A percentile compares a stretch with the other conserved stretches of the same genome.
These are phyloP conservation scores for Malassezia furfur DNA, from an alignment of 1,284 basidiomycete species.

Conservation along the genomic window DNA sequence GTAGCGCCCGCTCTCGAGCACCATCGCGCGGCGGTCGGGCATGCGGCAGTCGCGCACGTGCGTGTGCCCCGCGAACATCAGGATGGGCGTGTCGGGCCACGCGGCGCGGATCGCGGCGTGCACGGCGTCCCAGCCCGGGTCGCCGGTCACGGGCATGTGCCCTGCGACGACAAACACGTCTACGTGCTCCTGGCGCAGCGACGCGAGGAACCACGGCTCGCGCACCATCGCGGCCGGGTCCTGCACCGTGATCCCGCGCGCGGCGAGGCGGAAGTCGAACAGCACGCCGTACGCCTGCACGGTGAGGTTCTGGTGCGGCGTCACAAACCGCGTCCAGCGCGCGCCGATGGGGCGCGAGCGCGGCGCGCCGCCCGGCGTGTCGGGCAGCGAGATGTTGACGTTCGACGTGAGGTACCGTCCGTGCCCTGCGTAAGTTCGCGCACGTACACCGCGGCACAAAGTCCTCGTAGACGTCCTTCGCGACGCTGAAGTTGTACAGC, in stretches of 20 bases:
- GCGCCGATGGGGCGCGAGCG: conserved; percentile 32
- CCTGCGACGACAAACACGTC: conserved; percentile 43
- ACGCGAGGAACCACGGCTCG: conserved; percentile 40
- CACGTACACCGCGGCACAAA: conserved; percentile 55
- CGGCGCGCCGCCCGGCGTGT: conserved; percentile 13
- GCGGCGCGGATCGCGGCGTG: conserved; percentile 30
- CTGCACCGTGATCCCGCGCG: conserved; percentile 29
- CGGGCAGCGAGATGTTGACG: conserved; percentile 30
- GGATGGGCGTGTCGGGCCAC: conserved; percentile 37
- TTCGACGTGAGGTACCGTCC: conserved; percentile 35
- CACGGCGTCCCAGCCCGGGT: conserved; percentile 33
- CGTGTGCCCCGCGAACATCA: conserved; percentile 42
- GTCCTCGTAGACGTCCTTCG: conserved; percentile 68
- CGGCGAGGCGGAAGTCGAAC: conserved; percentile 39
- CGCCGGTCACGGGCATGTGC: conserved; percentile 40
- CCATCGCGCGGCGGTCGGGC: conserved; percentile 35
- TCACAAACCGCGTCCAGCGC: conserved; percentile 29
- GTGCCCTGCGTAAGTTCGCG: conserved; percentile 9
- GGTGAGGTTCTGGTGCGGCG: conserved; percentile 26
- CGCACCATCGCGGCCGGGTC: conserved; percentile 35
- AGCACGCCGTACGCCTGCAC: conserved; percentile 41
- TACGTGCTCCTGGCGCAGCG: conserved; percentile 20
- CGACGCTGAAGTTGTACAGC: conserved; percentile 66
- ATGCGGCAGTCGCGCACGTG: conserved; percentile 43
- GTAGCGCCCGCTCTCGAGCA: conserved; percentile 41